A percentile compares a stretch with the other conserved stretches of the same genome.
These are phyloP conservation scores for Beta lomatogona DNA, from an alignment of 179 eudicot species.

Conservation along the genomic window DNA sequence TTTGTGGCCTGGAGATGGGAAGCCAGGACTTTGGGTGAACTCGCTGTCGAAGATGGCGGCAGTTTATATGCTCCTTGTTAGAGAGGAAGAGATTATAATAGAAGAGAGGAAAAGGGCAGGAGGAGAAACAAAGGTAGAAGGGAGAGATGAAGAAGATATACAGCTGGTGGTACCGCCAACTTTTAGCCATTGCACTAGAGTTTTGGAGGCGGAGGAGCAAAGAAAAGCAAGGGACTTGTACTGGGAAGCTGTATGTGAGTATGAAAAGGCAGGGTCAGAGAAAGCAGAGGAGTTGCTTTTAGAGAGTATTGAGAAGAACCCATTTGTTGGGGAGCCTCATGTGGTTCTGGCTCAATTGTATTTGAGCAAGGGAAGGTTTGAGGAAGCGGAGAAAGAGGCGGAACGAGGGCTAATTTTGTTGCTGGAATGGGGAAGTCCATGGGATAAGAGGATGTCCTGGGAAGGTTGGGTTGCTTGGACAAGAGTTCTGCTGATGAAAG, in stretches of 20 bases:
- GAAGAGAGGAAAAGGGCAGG: slow-evolving; percentile 34
- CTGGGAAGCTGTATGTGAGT: slow-evolving; percentile 73
- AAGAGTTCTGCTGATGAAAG: slow-evolving; percentile 75
- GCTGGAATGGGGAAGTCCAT: slow-evolving; percentile 86
- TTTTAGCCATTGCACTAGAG: slow-evolving; percentile 60
- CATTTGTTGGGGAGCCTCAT: slow-evolving; percentile 73
- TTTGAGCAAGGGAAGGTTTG: slow-evolving; percentile 54
- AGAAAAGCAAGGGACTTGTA: slow-evolving; percentile 65
- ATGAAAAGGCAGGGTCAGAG: slow-evolving; percentile 39
- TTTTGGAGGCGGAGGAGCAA: slow-evolving; percentile 60
- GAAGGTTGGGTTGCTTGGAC: slow-evolving; percentile 96
- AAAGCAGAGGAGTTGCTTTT: slow-evolving; percentile 54
- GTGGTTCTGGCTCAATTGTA: slow-evolving; percentile 69
- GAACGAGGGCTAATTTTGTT: slow-evolving; percentile 58
- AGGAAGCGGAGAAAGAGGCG: slow-evolving; percentile 57
- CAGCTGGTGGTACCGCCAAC: slow-evolving; percentile 82
- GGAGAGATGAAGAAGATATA: slow-evolving; percentile 65
- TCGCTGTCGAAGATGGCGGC: slow-evolving; percentile 82
- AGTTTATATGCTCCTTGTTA: slow-evolving; percentile 51
- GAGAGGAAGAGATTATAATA: slow-evolving; percentile 67
- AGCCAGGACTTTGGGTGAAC: slow-evolving; percentile 86
- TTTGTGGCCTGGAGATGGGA: slow-evolving; percentile 87
- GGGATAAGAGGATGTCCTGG: slow-evolving; percentile 97
- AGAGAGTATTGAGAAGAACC: slow-evolving; percentile 59
- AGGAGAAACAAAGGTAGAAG: not conserved